Evolutionary conservation across 1,284 basidiomycete genomes (phyloP), one percentile per base, ranked within the genome.

Genomic region (Ustilago crameri): DNA sequence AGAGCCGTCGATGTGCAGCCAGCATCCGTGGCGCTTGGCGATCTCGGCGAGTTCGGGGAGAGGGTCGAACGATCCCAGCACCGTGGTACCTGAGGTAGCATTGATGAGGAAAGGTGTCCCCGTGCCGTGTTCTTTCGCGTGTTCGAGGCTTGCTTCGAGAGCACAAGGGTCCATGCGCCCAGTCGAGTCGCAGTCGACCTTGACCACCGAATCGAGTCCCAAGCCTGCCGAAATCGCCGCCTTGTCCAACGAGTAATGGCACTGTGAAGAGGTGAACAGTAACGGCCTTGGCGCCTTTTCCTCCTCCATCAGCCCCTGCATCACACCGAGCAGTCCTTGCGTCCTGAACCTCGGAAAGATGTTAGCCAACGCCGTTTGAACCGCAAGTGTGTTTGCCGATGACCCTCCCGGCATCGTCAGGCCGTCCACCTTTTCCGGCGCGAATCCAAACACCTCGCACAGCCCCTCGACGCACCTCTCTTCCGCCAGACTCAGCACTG

Each of bases 61-160:
- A 4, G 83, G 76, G 53, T 85, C 84, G 52, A 80, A 85, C 4
- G 82, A 80, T 18, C 84, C 84, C 8, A 83, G 63, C 8, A 85
- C 84, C 0, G 85, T 85, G 15, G 84, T 83, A 9, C 85, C 85
- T 3, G 84, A 80, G 1, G 85, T 85, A 9, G 83, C 84, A 54
- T 84, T 84, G 75, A 85, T 80, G 51, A 84, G 84, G 68, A 85
- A 84, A 5, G 85, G 85, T 4, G 59, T 63, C 9, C 79, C 77
- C 3, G 23, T 41, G 1, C 58, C 51, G 8, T 65, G 44, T 32
- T 59, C 41, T 4, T 48, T 42, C 17, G 74, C 70, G 7, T 48
- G 45, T 0, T 26, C 35, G 3, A 80, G 42, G 3, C 64, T 57
- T 8, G 47, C 51, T 10, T 70, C 66, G n/a, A 82, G 68, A 1